Evolutionary conservation across 352 stramenopile genomes (phyloP), one percentile per base, ranked within the genome.

Genomic region (Phytophthora crassamura): DNA sequence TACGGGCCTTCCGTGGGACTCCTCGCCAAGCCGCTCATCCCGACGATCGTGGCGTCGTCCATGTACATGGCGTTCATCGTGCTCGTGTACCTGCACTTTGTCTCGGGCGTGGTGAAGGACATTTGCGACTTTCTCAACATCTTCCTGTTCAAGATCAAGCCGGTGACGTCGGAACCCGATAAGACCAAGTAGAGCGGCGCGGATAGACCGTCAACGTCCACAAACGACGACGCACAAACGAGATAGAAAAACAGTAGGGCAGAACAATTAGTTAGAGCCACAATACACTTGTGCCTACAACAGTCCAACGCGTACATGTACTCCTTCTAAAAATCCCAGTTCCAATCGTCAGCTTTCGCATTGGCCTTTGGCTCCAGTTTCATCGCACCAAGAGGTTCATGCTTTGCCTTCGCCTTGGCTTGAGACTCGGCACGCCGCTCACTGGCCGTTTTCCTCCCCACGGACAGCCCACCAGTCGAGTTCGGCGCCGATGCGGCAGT

Each of bases 71-170:
- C 88, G n/a, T 84, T 89, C 69, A 92, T 94, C 62, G 51, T 84
- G 41, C 61, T 76, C 12, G 73, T 94, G 6, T 96, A 96, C 67
- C 51, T 91, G 40, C 83, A 96, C 72, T 96, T 89, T 50, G 83
- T 96, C 12, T 77, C 76, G 18, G 74, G 86, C 68, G 88, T 94
- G 16, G 84, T 96, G 47, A 85, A 81, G 61, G 86, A 94, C 64
- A 96, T 96, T 39, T 94, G 88, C 63, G 75, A 90, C 63, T 91
- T 92, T 71, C 77, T 96, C 59, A 82, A 91, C 64, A 96, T 94
- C 65, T 90, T 80, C 63, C 69, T 93, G 54, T 93, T 96, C 69
- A 93, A 91, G 75, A 82, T 93, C 56, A 80, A 84, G 62, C 74
- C 77, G 40, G 51, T 68, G 20, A 18, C 39, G 18, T 48, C 49